Base-by-base conservation (phyloP, 1,284 basidiomycete species). In the Rhodotorula sp. region DNA sequence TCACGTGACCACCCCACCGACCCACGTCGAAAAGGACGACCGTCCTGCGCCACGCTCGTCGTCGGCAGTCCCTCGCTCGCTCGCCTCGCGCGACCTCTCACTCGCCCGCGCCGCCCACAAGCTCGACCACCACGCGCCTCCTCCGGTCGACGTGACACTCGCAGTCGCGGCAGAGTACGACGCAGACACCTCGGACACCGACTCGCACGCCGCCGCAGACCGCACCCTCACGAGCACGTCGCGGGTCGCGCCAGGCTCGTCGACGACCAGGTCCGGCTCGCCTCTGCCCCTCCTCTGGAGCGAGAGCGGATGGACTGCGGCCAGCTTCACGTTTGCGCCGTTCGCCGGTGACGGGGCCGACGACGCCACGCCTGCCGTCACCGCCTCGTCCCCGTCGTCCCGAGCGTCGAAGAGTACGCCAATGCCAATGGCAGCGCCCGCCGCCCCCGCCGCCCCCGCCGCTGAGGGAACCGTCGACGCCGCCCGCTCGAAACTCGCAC, bases 221-320 rank as follows among this genome's bases (percentile, higher is more conserved):
- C 57, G 48, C 59, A 55, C 48, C 8, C 11, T 60, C 30, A 50
- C 37, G 28, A 51, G 57, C 15, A 60, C 26, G 11, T 47, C 56
- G 6, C n/a, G 20, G 9, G 7, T 59, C n/a, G 58, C 68, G 16
- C 31, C 64, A 4, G 31, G 47, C 11, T 30, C 62, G 30, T 8
- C 57, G 26, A 30, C n/a, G 3, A 30, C 48, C 28, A 51, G 62
- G 24, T 53, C 48, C 28, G 31, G 24, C 18, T 68, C 66, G 37
- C 64, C 70, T 50, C 24, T 61, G 10, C 66, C 70, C 22, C 67
- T 71, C 46, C 8, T 51, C 15, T 70, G 68, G 68, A 63, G 53
- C 47, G 62, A 70, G 28, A 26, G 59, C 10, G 65, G 71, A 7
- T 72, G 71, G 71, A 16, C 58, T 34, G 59, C 65, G 2, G 71